Base-by-base conservation (phyloP, 2,329 filamentous ascomycete genomes). In the Beauveria asiatica region DNA sequence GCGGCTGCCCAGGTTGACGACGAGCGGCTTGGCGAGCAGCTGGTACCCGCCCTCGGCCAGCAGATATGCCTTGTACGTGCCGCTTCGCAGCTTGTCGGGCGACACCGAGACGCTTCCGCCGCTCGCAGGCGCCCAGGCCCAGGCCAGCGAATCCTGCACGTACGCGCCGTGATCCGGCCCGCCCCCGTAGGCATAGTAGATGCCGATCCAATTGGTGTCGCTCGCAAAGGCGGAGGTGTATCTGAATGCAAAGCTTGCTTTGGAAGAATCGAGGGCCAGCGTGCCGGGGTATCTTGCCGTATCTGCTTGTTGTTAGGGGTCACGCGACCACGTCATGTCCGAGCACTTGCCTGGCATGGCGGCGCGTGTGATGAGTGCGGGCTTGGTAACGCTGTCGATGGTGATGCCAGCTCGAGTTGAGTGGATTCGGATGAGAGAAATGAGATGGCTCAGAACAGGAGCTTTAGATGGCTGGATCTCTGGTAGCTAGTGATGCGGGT, bases 141-240 rank as follows among this genome's bases (percentile, higher is more conserved):
- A 70, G 10, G 44, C 54, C n/a, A 67, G 53, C 10, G 67, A 67
- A 4, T 53, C 41, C 3, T 61, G 58, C 1, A 62, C 62, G 5
- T 63, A 60, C n/a, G 55, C 49, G 27, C 63, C 59, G 27, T 67
- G 61, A 13, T 64, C 62, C 0, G 67, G 66, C 2, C 63, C 65
- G 8, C 66, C 65, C n/a, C 64, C 63, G 0, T 63, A 62, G n/a
- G 65, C 62, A 33, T 48, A 59, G 55, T 67, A 69, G 9, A 69
- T 37, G 5, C 66, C 68, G 8, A 69, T 57, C 68, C 68, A 69
- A 57, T 69, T 69, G 10, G 48, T 67, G 13, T 56, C 51, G 39
- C 60, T 49, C 1, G 65, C 52, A 2, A 59, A 50, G 1, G 42
- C 5, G 0, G 65, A 67, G 30, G 59, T 62, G 51, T 68, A 69